Evolutionary conservation across 176 grass and related monocot genomes (phyloP).

Genomic region (Aegilops tauschii): DNA sequence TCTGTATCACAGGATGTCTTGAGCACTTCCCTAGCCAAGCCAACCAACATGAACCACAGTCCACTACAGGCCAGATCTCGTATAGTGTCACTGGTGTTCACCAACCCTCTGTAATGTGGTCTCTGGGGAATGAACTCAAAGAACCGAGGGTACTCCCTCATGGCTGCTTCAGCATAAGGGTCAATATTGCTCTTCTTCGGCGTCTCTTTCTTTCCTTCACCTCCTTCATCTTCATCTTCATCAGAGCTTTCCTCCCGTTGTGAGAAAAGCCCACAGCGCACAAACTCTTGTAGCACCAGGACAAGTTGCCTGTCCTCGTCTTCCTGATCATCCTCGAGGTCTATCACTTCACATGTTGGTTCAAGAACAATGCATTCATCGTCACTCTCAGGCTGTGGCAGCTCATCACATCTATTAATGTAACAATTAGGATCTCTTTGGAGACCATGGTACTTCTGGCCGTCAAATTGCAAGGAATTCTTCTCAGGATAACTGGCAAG

Average conservation of each 20-base stretch:
- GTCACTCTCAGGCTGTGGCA: conserved; percentile 12
- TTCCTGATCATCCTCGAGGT: conserved; percentile 33
- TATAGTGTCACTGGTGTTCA: conserved; percentile 21
- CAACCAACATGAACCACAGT: conserved; percentile 49
- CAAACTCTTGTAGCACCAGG: conserved; percentile 54
- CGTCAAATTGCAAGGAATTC: not conserved
- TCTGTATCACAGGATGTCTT: conserved; percentile 56
- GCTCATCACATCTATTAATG: conserved; percentile 6
- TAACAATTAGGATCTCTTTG: not conserved
- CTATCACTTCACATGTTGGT: conserved; percentile 36
- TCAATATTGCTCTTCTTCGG: conserved; percentile 16
- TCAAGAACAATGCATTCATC: conserved; percentile 40
- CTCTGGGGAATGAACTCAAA: conserved; percentile 61
- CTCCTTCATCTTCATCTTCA: conserved; percentile 43
- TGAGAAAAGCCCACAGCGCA: conserved; percentile 41
- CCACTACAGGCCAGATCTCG: conserved; percentile 43
- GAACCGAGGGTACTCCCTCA: conserved; percentile 51
- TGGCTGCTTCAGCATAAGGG: conserved; percentile 47
- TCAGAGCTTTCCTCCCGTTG: conserved; percentile 52
- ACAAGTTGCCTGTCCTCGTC: conserved; percentile 33
- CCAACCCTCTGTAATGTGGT: conserved; percentile 62
- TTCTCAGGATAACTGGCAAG: not conserved
- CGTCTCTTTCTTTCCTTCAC: conserved; percentile 10
- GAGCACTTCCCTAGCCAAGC: conserved; percentile 43
- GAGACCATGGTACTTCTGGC: not conserved